These are phyloP conservation scores for Neurospora sp. DNA, from an alignment of 495 filamentous ascomycete species.

Conservation along the genomic window DNA sequence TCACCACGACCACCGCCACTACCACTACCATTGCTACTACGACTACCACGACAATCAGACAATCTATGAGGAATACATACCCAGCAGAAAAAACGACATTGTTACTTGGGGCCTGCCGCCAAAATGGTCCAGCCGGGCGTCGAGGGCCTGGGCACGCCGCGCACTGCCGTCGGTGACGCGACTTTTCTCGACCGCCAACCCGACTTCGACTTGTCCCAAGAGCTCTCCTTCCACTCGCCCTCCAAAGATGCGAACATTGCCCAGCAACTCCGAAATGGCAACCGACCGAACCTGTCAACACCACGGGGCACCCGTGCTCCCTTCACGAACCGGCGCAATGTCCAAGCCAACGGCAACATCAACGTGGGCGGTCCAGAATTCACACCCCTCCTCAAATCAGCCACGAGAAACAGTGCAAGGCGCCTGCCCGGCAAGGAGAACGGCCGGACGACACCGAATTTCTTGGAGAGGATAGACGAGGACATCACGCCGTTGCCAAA, in stretches of 20 bases:
- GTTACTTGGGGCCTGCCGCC: not conserved
- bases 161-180: slow-evolving; percentile 67
- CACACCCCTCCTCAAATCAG: slow-evolving; percentile 85
- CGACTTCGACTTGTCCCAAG: slow-evolving; percentile 69
- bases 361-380: slow-evolving; percentile 66
- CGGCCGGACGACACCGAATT: slow-evolving; percentile 56
- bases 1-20: not conserved
- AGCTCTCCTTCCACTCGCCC: slow-evolving; percentile 78
- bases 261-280: slow-evolving; percentile 53
- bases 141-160: slow-evolving; percentile 65
- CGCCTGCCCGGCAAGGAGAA: slow-evolving; percentile 40
- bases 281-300: slow-evolving; percentile 53
- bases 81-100: not conserved
- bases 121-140: slow-evolving; percentile 36
- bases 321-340: slow-evolving; percentile 57
- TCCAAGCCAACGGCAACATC: slow-evolving; percentile 46
- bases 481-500: slow-evolving; percentile 51
- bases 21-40: not conserved
- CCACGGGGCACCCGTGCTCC: slow-evolving; percentile 53
- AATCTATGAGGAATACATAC: slow-evolving; percentile 1
- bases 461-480: slow-evolving; percentile 50
- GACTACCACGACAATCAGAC: not conserved
- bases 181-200: slow-evolving; percentile 61
- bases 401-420: slow-evolving; percentile 66
- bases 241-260: slow-evolving; percentile 66